Conservation (phyloP, 768 basidiomycete species). For the Lentinula lateritia region DNA sequence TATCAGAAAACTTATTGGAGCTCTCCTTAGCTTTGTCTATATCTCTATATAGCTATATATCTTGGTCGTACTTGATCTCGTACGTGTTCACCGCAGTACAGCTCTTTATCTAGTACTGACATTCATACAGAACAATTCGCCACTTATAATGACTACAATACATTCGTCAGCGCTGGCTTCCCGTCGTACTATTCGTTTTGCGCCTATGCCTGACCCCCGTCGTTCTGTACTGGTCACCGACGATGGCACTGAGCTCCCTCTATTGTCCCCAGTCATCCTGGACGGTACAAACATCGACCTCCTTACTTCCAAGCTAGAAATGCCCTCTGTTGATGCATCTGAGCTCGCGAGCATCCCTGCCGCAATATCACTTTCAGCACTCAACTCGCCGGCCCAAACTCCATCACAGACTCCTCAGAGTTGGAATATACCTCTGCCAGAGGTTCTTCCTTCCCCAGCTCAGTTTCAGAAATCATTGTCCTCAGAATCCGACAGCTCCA, state of each 20-base stretch:
- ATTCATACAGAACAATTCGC: not conserved
- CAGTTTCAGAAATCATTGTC: not conserved
- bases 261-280: constrained; percentile 11
- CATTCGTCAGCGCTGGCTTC: not conserved
- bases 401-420: constrained; percentile 1
- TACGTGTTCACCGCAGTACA: not conserved
- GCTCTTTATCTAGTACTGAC: not conserved
- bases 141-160: not conserved
- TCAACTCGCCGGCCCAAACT: not conserved
- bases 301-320: not conserved
- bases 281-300: not conserved
- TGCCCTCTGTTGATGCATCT: not conserved
- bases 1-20: not conserved
- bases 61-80: not conserved
- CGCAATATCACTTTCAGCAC: not conserved
- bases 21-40: not conserved
- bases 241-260: constrained; percentile 35
- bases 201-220: constrained; percentile 77
- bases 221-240: constrained; percentile 40
- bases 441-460: not conserved
- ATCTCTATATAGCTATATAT: not conserved
- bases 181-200: constrained; percentile 54
- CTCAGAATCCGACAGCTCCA: not conserved
- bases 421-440: not conserved
- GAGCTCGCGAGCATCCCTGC: constrained; percentile 2